phyloP scores from a whole-genome alignment of 1,139 yeast species.

The Magnusiomyces sp. region DNA sequence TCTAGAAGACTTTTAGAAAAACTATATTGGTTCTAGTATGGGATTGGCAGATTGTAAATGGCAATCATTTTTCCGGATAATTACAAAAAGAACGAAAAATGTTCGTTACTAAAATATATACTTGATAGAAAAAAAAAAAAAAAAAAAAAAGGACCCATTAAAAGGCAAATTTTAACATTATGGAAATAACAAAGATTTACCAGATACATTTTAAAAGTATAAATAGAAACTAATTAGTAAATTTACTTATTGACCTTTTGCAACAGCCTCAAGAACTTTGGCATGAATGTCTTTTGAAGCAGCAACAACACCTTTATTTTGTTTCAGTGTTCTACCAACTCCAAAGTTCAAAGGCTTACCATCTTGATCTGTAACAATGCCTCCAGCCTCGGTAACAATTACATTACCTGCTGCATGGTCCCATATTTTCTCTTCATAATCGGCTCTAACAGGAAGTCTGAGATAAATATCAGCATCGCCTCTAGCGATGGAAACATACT shows the following conservation, averaged over 20 bases:
- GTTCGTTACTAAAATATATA: too few relatives aligned
- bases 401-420: constrained; percentile 97
- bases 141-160: too few relatives aligned
- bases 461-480: constrained; percentile 91
- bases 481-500: constrained; percentile 81
- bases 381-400: constrained; percentile 84
- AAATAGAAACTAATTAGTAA: too few relatives aligned
- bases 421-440: constrained; percentile 92
- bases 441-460: constrained; percentile 68
- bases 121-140: too few relatives aligned
- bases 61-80: too few relatives aligned
- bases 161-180: too few relatives aligned
- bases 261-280: constrained; percentile 54
- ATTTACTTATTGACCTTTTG: constrained; percentile 18
- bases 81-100: too few relatives aligned
- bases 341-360: constrained; percentile 75
- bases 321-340: constrained; percentile 63
- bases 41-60: too few relatives aligned
- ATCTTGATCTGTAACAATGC: constrained; percentile 73
- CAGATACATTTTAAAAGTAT: too few relatives aligned
- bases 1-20: too few relatives aligned
- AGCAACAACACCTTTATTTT: constrained; percentile 87
- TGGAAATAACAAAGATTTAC: too few relatives aligned
- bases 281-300: constrained; percentile 59
- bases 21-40: too few relatives aligned